Base-by-base conservation (phyloP, 805 yeast genomes). In the Wickerhamiella azymoides region DNA sequence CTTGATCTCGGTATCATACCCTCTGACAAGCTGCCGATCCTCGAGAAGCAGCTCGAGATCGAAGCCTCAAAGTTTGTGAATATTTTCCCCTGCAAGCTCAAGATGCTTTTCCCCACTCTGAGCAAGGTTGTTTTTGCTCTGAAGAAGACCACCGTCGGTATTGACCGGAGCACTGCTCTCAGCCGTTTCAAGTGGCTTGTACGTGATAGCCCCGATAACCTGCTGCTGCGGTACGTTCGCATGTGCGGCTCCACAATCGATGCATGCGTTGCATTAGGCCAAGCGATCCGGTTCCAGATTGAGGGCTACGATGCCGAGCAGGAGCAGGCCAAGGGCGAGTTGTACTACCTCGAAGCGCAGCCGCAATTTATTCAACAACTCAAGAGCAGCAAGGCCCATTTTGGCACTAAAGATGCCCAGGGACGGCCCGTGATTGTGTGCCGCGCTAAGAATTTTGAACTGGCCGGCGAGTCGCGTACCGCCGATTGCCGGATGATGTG, bases 221-320 rank as follows among this genome's bases (percentile, higher is more conserved):
- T 40, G 13, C 27, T 40, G 36, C 43, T 30, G 14, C 36, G 43
- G 5, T 40, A 40, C 25, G 28, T 19, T 30, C 43, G 43, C 17
- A 21, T 21, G 14, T 30, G 18, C 13, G 43, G 36, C 36, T 10
- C 26, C n/a, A 28, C 36, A 10, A 3, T 19, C 2, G 25, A 40
- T 8, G 33, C 33, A 10, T 13, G 18, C 24, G 67, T 68, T 16
- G 16, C 25, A 10, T 16, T 40, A 11, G 36, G 26, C 43, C 18
- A 26, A 17, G 36, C 43, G 9, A 30, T 40, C 17, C 17, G n/a
- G 17, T 40, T 28, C 17, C 36, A 40, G 21, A 32, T 32, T 17
- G 18, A 14, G 18, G 19, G 19, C 19, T n/a, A 7, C 10, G 19
- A 32, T 8, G 36, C 36, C 4, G 18, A 30, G 10, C 30, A 13